Evolutionary conservation across 1,139 yeast species (phyloP), one percentile per base, ranked within the genome.

Genomic region (Sugiyamaella novakii): DNA sequence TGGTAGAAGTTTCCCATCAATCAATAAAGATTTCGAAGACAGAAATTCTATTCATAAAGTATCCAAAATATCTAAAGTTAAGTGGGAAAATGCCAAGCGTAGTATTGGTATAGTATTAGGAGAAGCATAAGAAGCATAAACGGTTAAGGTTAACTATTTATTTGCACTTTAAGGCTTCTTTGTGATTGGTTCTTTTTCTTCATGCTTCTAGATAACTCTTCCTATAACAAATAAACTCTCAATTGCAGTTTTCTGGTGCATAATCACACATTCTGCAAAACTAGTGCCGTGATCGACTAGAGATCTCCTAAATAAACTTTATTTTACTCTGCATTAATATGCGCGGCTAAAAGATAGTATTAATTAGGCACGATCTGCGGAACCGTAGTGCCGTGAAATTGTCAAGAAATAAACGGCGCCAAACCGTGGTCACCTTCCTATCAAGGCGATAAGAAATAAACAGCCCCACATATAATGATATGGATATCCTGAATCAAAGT

Each of bases 71-170:
- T 43, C 39, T 18, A 30, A 31, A 15, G 39, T 24, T 8, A 36
- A 27, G 15, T 45, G 48, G 51, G 38, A 37, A 18, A 15, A 19
- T 17, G 43, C 44, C 5, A 41, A 19, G 33, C 28, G 30, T 7
- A 30, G 37, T 21, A 50, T 43, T 30, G 30, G 38, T 10, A n/a
- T 28, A 7, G 39, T 30, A 21, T 25, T 22, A 22, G 25, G 25
- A 22, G 25, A 22, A n/a, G n/a, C n/a, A n/a, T n/a, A n/a, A n/a
- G n/a, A n/a, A n/a, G n/a, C n/a, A n/a, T 45, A 19, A 25, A 17
- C 11, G 18, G 41, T 11, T 22, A 24, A 12, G 35, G n/a, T n/a
- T n/a, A n/a, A n/a, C n/a, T n/a, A n/a, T n/a, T n/a, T n/a, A n/a
- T n/a, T n/a, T n/a, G n/a, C n/a, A n/a, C n/a, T n/a, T n/a, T n/a